Evolutionary conservation across 371 early-diverging fungal genomes (phyloP).

Genomic region (Mortierella sp.): DNA sequence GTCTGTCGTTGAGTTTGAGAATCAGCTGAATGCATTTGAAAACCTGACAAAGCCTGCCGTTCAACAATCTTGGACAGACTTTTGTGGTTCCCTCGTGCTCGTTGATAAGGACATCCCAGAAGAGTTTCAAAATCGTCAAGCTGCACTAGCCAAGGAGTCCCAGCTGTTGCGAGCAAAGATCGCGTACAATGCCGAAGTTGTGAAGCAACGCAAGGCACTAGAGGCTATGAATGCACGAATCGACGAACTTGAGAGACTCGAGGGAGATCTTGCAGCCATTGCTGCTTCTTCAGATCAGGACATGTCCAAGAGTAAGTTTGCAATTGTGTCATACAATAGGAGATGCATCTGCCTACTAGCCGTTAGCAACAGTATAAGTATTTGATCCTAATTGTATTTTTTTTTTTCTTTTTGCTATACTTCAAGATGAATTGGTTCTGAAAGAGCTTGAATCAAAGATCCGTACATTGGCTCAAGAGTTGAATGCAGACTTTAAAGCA

Average conservation of each 20-base stretch:
- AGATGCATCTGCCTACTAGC: not conserved
- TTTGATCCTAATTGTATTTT: not conserved
- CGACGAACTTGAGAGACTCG: slow-evolving; percentile 19
- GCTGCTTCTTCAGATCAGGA: not conserved
- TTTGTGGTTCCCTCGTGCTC: slow-evolving; percentile 28
- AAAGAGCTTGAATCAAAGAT: slow-evolving; percentile 22
- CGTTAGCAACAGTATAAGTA: not conserved
- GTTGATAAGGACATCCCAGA: slow-evolving; percentile 21
- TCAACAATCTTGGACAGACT: slow-evolving; percentile 25
- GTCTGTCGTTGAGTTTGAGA: slow-evolving; percentile 23
- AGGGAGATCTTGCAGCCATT: slow-evolving; percentile 11
- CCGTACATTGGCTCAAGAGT: slow-evolving; percentile 18
- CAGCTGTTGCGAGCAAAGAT: slow-evolving; percentile 23
- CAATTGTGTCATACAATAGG: not conserved
- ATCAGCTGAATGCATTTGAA: slow-evolving; percentile 30
- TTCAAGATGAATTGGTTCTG: slow-evolving; percentile 1
- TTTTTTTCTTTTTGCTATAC: not conserved
- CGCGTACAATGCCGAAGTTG: slow-evolving; percentile 34
- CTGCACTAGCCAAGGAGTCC: slow-evolving; percentile 6
- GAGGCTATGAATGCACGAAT: slow-evolving; percentile 22
- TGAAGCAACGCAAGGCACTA: slow-evolving; percentile 42
- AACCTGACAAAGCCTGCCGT: slow-evolving; percentile 23
- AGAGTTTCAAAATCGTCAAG: slow-evolving; percentile 31
- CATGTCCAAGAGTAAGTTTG: slow-evolving; percentile 8
- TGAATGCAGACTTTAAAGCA: slow-evolving; percentile 19